phyloP scores from a whole-genome alignment of 2,329 filamentous ascomycete genomes.

The Zasmidium citrigriseum region DNA sequence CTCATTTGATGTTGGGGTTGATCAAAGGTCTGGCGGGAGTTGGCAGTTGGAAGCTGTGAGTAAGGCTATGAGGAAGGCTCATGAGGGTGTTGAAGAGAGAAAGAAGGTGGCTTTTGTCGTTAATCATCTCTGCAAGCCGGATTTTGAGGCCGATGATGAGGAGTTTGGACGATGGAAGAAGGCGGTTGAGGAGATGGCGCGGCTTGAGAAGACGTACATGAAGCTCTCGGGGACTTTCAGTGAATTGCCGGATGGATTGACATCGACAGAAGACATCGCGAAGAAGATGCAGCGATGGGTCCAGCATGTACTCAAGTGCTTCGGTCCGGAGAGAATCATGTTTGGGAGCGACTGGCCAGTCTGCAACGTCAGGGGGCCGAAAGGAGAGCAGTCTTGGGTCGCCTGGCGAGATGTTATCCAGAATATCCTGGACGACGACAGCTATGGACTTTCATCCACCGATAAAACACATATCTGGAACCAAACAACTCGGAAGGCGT shows the following conservation, averaged over 20 bases:
- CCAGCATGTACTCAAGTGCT: conserved; percentile 69
- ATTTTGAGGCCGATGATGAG: conserved; percentile 49
- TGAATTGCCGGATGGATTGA: conserved; percentile 64
- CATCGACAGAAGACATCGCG: conserved; percentile 57
- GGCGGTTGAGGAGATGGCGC: conserved; percentile 67
- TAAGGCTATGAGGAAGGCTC: conserved; percentile 49
- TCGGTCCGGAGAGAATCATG: conserved; percentile 74
- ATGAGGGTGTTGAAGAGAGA: conserved; percentile 60
- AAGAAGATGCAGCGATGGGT: conserved; percentile 69
- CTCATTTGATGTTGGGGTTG: conserved; percentile 81
- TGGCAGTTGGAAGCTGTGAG: conserved; percentile 52
- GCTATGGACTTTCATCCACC: conserved; percentile 55
- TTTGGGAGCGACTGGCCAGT: conserved; percentile 95
- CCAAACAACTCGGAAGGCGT: conserved; percentile 71
- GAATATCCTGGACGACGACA: conserved; percentile 53
- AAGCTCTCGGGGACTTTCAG: conserved; percentile 88
- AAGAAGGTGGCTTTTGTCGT: conserved; percentile 68
- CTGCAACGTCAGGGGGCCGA: conserved; percentile 68
- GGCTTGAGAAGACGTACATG: conserved; percentile 71
- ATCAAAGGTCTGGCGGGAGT: conserved; percentile 74
- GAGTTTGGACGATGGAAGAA: conserved; percentile 69
- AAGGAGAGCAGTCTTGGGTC: conserved; percentile 64
- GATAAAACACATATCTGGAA: conserved; percentile 71
- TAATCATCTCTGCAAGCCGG: conserved; percentile 89
- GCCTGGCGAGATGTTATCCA: conserved; percentile 75